A percentile compares a stretch with the other conserved stretches of the same genome.
Conservation (phyloP, 768 basidiomycete species). For the Rhodotorula toruloides region DNA sequence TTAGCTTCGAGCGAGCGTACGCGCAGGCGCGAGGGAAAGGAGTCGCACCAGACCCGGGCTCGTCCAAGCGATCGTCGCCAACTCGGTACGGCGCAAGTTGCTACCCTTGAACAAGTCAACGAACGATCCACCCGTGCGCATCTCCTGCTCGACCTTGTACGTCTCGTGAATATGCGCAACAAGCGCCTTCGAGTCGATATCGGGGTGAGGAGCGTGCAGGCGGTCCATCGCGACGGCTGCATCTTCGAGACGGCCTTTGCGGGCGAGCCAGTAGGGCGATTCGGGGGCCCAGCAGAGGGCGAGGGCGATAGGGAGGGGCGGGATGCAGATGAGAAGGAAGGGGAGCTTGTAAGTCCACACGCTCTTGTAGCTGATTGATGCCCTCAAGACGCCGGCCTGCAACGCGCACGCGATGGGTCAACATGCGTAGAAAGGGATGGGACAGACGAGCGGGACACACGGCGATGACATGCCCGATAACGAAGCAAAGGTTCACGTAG, state of each 20-base stretch:
- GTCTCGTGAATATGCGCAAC: background rate
- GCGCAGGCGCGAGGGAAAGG: too few species aligned
- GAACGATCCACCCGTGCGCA: background rate
- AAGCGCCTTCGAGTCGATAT: background rate
- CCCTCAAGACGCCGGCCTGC: background rate
- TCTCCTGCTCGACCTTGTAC: background rate
- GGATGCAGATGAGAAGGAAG: background rate
- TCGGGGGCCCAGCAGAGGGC: background rate
- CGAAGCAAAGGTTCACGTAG: background rate
- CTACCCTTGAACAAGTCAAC: background rate
- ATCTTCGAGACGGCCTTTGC: background rate
- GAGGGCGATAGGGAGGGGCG: background rate
- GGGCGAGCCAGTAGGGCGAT: background rate
- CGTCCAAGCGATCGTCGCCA: background rate
- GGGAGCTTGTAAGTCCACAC: slow-evolving; percentile 2
- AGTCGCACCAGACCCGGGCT: background rate
- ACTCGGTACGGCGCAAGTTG: slow-evolving; percentile 3
- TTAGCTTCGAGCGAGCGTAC: too few species aligned
- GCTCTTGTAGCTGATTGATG: background rate
- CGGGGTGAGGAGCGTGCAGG: background rate
- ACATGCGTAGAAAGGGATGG: too few species aligned
- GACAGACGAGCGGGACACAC: too few species aligned
- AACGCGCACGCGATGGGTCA: too few species aligned
- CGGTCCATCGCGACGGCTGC: background rate
- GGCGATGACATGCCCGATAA: background rate